Evolutionary conservation across 148 eudicot species (phyloP), one percentile per base, ranked within the genome.

Genomic region (Persicaria tinctoria): DNA sequence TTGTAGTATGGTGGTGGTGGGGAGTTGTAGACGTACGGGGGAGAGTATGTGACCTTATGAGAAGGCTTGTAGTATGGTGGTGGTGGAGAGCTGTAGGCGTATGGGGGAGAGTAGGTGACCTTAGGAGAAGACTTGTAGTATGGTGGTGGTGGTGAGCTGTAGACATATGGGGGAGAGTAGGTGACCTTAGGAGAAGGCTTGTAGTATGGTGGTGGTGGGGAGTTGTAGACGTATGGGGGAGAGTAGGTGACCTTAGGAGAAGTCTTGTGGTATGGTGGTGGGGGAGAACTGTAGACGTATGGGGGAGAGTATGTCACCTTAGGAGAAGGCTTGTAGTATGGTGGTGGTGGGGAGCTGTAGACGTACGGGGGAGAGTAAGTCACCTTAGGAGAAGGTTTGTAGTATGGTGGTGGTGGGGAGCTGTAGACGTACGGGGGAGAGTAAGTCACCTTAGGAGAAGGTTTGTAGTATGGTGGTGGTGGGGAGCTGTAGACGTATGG

Each of bases 61-160:
- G 68, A 60, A 60, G 68, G 8, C 5, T 60, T 60, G 13, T 60
- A 60, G 68, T 60, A 60, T 60, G 68, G 68, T 20, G 68, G 68
- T 2, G 68, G 68, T 60, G 68, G 68, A 0, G 68, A 60, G 44
- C 41, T 60, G 45, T 60, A 60, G 13, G 27, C 44, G 1, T 60
- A 60, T 17, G 64, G 64, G 3, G 5, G 16, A 14, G 32, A 0
- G 64, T 57, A 57, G 4, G 64, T 6, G 41, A 32, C 41, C 64
- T 57, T 57, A 0, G 38, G 64, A 57, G 64, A 57, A 17, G 64
- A 3, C 32, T 57, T 57, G 32, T 57, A 57, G 4, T 57, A 57
- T 57, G 64, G 64, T 6, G 64, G 64, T 23, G 68, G 68, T 60
- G 68, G 68, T 0, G 68, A 60, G 14, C 68, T 60, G 14, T 60